Conservation (phyloP, 2,329 filamentous ascomycete species). For the Dichotomopilus funicola region DNA sequence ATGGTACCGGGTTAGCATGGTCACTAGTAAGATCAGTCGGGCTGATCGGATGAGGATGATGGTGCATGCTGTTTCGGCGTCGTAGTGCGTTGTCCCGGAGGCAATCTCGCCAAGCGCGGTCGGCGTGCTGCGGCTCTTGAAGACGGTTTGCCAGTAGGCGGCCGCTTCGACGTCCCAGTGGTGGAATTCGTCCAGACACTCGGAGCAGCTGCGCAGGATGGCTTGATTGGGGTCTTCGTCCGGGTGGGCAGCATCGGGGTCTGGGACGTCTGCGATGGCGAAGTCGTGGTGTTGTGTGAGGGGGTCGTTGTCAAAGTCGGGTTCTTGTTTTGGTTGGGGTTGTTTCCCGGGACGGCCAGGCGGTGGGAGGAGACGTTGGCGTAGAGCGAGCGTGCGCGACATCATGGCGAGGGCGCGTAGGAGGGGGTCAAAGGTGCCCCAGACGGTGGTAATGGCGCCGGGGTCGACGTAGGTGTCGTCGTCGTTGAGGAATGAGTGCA, state of each 20-base stretch:
- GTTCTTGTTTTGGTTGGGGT: too few species aligned
- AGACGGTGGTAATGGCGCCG: conserved; percentile 25
- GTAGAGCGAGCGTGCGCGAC: conserved; percentile 24
- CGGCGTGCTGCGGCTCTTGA: conserved; percentile 26
- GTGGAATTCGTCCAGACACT: conserved; percentile 27
- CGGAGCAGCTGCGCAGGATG: conserved; percentile 20
- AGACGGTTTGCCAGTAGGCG: conserved; percentile 28
- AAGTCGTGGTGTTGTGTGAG: not conserved
- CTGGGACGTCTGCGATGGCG: too few species aligned
- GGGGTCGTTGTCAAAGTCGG: not conserved
- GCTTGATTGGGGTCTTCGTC: not conserved
- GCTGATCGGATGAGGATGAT: conserved; percentile 29
- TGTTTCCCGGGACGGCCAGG: not conserved
- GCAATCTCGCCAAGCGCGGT: conserved; percentile 25
- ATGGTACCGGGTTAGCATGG: conserved; percentile 25
- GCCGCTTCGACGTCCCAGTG: conserved; percentile 28
- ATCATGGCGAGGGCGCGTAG: conserved; percentile 27
- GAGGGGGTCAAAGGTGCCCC: conserved; percentile 28
- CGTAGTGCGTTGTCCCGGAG: conserved; percentile 21
- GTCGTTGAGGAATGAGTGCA: conserved; percentile 29
- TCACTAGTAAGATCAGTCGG: conserved; percentile 27
- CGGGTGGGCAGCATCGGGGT: not conserved
- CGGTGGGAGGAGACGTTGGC: conserved; percentile 3
- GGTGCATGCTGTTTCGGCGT: conserved; percentile 30
- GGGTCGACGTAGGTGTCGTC: conserved; percentile 29